Evolutionary conservation across 1,284 basidiomycete species (phyloP), one percentile per base, ranked within the genome.

Genomic region (Leccinum huronense): DNA sequence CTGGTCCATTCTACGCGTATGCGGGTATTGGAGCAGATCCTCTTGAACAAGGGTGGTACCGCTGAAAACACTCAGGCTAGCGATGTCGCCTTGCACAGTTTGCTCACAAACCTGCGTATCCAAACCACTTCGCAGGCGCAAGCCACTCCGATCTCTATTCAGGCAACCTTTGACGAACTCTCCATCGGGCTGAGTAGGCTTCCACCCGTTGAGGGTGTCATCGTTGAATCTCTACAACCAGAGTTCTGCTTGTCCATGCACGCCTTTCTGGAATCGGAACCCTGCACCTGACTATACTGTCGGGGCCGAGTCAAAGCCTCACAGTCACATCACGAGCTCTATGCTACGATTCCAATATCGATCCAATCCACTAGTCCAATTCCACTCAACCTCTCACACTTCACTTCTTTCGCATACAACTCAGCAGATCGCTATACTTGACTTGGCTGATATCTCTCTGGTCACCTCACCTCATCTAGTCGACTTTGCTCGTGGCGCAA

Each of bases 391-490:
- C 23, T 68, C 66, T 36, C 73, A 66, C 11, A 36, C 19, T 1
- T 67, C 73, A n/a, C 62, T 63, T 60, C 63, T 65, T 60, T 60
- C 60, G 13, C 72, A 73, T 48, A 59, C 58, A 14, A 68, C 81
- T 30, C 76, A 75, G 11, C 83, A 81, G 56, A 69, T 79, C 9
- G 73, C 77, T 11, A 66, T 81, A 11, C 45, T 86, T 23, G 73
- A 77, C 16, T 60, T 84, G 13, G 81, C 81, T 9, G 77, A 82
- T 40, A 65, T 85, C 31, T 77, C 79, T n/a, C 69, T 87, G 57
- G 77, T 74, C 13, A 77, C 90, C 8, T 83, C 80, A 38, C 89
- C 90, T 13, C 84, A 84, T 65, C 76, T 90, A 27, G 83, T 91
- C 71, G 76, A 80, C 42, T 89, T 91, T 68, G 80, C 83, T 6